These are phyloP conservation scores for Vanilla planifolia DNA, from an alignment of 106 monocot genomes.

Conservation along the genomic window DNA sequence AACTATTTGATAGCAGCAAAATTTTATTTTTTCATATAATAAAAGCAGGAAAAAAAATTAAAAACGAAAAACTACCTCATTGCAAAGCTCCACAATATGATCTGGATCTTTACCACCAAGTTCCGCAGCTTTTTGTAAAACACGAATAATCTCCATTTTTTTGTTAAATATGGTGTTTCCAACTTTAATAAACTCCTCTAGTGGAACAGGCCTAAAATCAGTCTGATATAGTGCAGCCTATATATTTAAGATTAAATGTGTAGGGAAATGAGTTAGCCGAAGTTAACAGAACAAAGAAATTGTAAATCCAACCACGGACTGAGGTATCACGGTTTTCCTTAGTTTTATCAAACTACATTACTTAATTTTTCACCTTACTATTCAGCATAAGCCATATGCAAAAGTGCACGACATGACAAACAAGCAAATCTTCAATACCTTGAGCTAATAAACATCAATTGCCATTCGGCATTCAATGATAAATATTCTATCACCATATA, in stretches of 20 bases:
- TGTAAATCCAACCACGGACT: background rate
- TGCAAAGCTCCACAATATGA: constrained; percentile 88
- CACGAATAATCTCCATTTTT: constrained; percentile 62
- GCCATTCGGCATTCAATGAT: no score
- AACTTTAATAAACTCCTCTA: constrained; percentile 92
- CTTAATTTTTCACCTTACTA: background rate
- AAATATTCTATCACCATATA: no score
- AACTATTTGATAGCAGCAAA: background rate
- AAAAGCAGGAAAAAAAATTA: background rate
- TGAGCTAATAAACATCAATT: no score
- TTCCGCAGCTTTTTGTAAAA: constrained; percentile 55
- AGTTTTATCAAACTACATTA: background rate
- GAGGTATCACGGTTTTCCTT: background rate
- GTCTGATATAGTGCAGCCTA: constrained; percentile 95
- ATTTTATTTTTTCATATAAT: background rate
- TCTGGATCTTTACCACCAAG: constrained; percentile 95
- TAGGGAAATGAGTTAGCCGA: background rate
- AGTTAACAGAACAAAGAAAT: background rate
- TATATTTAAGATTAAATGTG: background rate
- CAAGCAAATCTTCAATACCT: no score
- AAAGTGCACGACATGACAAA: constrained; percentile 1
- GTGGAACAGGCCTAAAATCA: constrained; percentile 85
- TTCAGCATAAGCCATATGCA: background rate
- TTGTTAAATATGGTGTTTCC: constrained; percentile 77
- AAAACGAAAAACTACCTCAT: constrained; percentile 57